Evolutionary conservation across 768 basidiomycete species (phyloP), one percentile per base, ranked within the genome.

Genomic region (Boletus pseudopeckii): DNA sequence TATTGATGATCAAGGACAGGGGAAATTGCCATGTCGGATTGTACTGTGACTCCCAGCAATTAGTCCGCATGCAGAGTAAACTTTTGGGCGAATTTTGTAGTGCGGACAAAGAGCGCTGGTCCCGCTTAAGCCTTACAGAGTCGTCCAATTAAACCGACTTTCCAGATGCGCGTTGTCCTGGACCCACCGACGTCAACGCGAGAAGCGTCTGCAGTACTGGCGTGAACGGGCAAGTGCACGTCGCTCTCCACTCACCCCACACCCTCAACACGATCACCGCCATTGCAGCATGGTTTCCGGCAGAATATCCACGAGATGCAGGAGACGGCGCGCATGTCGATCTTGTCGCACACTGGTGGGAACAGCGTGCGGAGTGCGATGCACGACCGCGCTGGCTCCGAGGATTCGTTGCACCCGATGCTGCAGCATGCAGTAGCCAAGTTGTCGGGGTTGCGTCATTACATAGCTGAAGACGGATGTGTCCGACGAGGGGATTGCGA

Each of bases 151-250:
- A 44, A 41, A 28, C 24, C 24, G 24, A 24, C 24, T 4, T 24
- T 24, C 24, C 24, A 92, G 90, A 71, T 92, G 92, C 61, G 64
- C 70, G 43, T 75, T 95, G 34, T 92, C 81, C 72, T 75, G 84
- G 91, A n/a, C n/a, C n/a, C n/a, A 93, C 62, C 75, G 84, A 37
- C 81, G 82, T 59, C 81, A 87, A 58, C 83, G 92, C 60, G 84
- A 89, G 72, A 92, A 87, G 71, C 86, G 92, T 59, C 73, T 85
- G 40, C 90, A 92, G 66, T 93, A 94, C 72, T 93, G 92, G 86
- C 84, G 85, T 60, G 92, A 94, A 74, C 91, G 92, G 78, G 86
- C 84, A 57, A 46, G 61, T 55, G n/a, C 15, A 8, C 4, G 5
- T 15, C 36, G 14, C 13, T 32, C 22, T 32, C 42, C 26, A 7